Base-by-base conservation (phyloP, 345 rosid species). In the Cardamine chenopodiifolia region DNA sequence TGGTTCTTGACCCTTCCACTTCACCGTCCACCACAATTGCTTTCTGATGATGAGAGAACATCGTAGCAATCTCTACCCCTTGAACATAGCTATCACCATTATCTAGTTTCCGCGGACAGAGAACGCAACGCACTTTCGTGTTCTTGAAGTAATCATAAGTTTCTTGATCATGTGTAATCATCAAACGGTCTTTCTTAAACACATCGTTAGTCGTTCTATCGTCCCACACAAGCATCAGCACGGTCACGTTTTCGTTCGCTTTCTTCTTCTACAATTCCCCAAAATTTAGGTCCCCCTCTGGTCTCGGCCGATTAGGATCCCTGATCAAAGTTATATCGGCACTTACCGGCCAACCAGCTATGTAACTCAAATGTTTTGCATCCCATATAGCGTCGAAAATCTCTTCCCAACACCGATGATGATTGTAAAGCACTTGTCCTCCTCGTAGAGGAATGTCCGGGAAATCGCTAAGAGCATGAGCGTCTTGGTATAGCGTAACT, bases 41-140 rank as follows among this genome's bases (percentile, higher is more conserved):
- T 58, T 93, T 93, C 76, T 93, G 98, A 68, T 93, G 97, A 78
- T 93, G 98, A 56, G 89, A 82, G 28, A 90, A 93, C 87, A 89
- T 82, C 3, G 90, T 31, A 9, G 86, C 74, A 17, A 81, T 47
- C 68, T 83, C 44, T 4, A 80, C 20, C 20, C 89, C 97, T 47
- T 83, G 86, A 62, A 85, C 47, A 39, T 78, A 32, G 79, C 86
- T 82, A 15, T 32, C 47, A 48, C 82, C 84, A 6, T 52, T 68
- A 37, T 84, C 93, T 12, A 93, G 85, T 60, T 73, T 69, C 4
- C 97, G 72, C 2, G 97, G 98, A 77, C 96, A 86, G 8, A 89
- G 52, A 35, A 83, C 73, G 25, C 97, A 93, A 37, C 73, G 87
- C 18, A 93, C 98, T 2, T 74, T 85, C 0, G 96, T 62, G 77